A percentile compares a stretch with the other conserved stretches of the same genome.
Evolutionary conservation across 495 filamentous ascomycete species (phyloP).

Genomic region (Hypoxylon fragiforme): DNA sequence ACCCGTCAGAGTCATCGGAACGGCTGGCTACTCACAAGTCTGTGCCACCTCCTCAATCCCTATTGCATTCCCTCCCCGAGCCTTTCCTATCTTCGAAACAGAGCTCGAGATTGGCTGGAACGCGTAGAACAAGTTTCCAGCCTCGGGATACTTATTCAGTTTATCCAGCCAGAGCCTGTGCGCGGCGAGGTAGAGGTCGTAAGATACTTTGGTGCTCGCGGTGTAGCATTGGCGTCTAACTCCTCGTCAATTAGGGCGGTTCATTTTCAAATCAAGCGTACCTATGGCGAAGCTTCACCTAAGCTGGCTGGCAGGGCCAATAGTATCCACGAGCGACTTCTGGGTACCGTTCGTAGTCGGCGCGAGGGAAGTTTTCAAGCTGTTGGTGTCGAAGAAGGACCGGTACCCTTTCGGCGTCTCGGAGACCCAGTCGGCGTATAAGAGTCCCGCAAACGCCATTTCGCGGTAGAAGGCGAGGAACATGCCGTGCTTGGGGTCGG

Average conservation of each 20-base stretch:
- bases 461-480: conserved; percentile 30
- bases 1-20: neutral
- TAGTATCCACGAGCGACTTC: conserved; percentile 1
- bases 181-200: conserved; percentile 2
- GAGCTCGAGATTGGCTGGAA: neutral
- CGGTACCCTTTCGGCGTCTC: conserved; percentile 6
- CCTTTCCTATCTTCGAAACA: neutral
- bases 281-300: neutral
- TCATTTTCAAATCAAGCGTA: neutral
- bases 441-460: conserved; percentile 30
- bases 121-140: conserved; percentile 1
- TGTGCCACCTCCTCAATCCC: conserved; percentile 2
- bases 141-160: neutral
- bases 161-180: conserved; percentile 1
- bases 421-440: conserved; percentile 28
- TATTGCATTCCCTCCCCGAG: neutral
- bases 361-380: neutral
- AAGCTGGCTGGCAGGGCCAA: neutral
- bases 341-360: conserved; percentile 16
- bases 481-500: conserved; percentile 17
- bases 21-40: neutral
- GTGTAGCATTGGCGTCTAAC: neutral
- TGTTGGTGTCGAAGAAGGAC: conserved; percentile 7
- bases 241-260: neutral
- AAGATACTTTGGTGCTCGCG: conserved; percentile 1